Conservation (phyloP, 2,329 filamentous ascomycete genomes). For the Cryphonectria radicalis region DNA sequence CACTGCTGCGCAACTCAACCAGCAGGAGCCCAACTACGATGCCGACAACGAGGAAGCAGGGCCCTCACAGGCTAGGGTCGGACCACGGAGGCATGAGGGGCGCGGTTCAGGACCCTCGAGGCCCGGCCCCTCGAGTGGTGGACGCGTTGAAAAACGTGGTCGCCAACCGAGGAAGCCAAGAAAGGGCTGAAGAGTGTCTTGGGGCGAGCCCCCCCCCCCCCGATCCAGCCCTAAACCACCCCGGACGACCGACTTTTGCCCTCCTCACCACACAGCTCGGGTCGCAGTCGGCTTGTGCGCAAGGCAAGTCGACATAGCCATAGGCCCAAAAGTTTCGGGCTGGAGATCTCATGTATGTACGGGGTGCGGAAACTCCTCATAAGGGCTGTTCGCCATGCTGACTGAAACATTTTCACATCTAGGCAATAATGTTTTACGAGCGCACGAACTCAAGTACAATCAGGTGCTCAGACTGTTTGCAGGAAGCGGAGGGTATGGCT, state of each 20-base stretch:
- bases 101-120: neutral
- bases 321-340: neutral
- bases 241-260: neutral
- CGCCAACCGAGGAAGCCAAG: neutral
- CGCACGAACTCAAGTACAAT: neutral
- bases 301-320: neutral
- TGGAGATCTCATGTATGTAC: neutral
- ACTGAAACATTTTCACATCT: neutral
- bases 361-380: neutral
- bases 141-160: neutral
- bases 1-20: neutral
- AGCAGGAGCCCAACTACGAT: neutral
- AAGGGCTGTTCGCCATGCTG: neutral
- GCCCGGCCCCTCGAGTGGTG: neutral
- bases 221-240: too few species aligned
- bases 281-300: neutral
- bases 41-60: neutral
- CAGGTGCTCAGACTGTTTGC: neutral
- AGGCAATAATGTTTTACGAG: neutral
- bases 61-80: neutral
- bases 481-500: neutral
- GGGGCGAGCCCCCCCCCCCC: too few species aligned
- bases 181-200: neutral
- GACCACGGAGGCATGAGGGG: neutral
- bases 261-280: neutral